Evolutionary conservation across 345 rosid species (phyloP), one percentile per base, ranked within the genome.

Genomic region (Bruguiera gymnorhiza): DNA sequence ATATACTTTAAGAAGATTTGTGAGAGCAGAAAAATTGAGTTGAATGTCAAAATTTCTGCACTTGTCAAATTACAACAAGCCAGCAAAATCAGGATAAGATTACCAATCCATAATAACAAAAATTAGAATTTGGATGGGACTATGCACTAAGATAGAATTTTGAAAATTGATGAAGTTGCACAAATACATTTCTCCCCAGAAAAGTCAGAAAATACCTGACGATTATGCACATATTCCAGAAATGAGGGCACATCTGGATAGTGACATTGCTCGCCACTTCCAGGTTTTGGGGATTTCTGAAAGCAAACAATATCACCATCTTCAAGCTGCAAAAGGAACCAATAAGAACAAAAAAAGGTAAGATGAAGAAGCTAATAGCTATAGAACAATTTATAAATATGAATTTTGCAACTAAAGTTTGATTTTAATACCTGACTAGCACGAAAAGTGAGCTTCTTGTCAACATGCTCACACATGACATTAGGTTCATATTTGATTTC

Each of bases 261-360:
- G 34, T 74, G 85, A 43, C 65, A 84, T 62, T 81, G 90, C 73
- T 72, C 86, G 65, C 81, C 86, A 73, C 82, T 77, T 77, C 81
- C 84, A 70, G 76, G 75, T 59, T 80, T 78, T 59, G 79, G 31
- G 31, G 82, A 65, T 80, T 89, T 96, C 83, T 96, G 99, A 85
- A 82, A 90, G 86, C 98, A 96, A 58, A 96, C 81, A 62, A 96
- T 90, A 70, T 96, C 99, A 52, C 99, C 98, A 83, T 96, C 99
- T 85, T 92, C 98, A 73, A 92, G 81, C 96, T 89, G 83, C 74
- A 79, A 55, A 43, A 4, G 8, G 43, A 23, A 19, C 52, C 62
- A 46, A 50, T 2, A 19, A 19, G 21, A 37, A 67, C 53, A 57
- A 29, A 57, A 71, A 56, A 59, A 67, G 26, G 7, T 32, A 51